Evolutionary conservation across 179 eudicot species (phyloP).

Genomic region (Amaranthus tricolor): DNA sequence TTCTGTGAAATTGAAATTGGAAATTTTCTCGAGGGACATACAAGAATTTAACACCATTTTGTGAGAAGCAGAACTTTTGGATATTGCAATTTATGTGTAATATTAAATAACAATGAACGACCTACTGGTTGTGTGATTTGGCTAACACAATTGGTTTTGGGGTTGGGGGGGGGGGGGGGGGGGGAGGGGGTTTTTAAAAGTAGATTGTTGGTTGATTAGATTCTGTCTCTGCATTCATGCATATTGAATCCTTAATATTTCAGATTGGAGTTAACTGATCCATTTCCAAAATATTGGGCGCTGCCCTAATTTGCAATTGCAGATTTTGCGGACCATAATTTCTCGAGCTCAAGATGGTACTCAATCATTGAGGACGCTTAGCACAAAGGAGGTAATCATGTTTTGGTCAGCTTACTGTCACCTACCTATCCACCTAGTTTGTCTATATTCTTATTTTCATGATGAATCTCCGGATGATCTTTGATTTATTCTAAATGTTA

Average conservation of each 20-base stretch:
- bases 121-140: neutral
- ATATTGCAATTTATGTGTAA: too few relatives aligned
- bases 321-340: constrained; percentile 81
- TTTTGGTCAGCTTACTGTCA: neutral
- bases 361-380: constrained; percentile 68
- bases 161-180: too few relatives aligned
- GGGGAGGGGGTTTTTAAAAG: too few relatives aligned
- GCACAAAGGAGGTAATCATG: constrained; percentile 83
- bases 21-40: too few relatives aligned
- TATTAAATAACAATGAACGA: too few relatives aligned
- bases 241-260: neutral
- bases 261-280: neutral
- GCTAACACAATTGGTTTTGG: neutral
- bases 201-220: neutral
- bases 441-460: neutral
- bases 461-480: neutral
- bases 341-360: constrained; percentile 64
- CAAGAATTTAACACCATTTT: too few relatives aligned
- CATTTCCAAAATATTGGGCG: neutral
- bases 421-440: neutral
- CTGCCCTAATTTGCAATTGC: constrained; percentile 23
- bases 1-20: too few relatives aligned
- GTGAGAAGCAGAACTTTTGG: too few relatives aligned
- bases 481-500: neutral
- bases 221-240: neutral